Evolutionary conservation across 2,329 filamentous ascomycete genomes (phyloP).

Genomic region (Aureobasidium melanogenum): DNA sequence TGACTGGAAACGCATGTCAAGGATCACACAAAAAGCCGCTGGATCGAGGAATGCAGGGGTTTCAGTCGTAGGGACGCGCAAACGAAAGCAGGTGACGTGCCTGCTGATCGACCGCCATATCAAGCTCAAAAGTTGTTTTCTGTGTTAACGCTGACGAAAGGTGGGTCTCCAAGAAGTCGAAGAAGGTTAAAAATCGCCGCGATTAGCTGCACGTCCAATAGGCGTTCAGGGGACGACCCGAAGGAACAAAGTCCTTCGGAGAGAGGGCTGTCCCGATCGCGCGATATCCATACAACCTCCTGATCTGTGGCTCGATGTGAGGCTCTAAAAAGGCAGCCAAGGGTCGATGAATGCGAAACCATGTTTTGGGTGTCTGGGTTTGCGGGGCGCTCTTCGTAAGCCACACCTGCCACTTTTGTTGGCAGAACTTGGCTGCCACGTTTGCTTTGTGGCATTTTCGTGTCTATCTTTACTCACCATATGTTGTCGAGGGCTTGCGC

Average conservation of each 20-base stretch:
- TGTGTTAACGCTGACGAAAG: conserved; percentile 2
- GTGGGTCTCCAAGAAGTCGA: not conserved
- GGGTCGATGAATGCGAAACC: not conserved
- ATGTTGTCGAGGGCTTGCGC: not conserved
- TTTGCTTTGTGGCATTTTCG: not conserved
- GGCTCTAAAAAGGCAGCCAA: not conserved
- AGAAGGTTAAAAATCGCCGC: not conserved
- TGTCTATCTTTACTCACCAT: not conserved
- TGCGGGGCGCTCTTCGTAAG: not conserved
- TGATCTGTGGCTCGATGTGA: not conserved
- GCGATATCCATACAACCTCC: conserved; percentile 4
- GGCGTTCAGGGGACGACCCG: not conserved
- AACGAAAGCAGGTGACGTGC: conserved; percentile 5
- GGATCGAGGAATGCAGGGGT: conserved; percentile 10
- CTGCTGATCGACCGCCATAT: conserved; percentile 4
- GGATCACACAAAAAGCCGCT: not conserved
- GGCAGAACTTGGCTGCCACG: conserved; percentile 9
- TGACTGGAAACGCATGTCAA: conserved; percentile 4
- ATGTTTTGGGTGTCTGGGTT: not conserved
- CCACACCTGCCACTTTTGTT: not conserved
- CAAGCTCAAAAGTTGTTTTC: not conserved
- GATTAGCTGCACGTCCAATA: not conserved
- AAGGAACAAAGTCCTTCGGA: not conserved
- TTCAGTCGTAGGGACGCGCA: not conserved
- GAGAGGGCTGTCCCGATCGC: not conserved